phyloP scores from a whole-genome alignment of 129 eudicot genomes.

The Centaurea solstitialis region DNA sequence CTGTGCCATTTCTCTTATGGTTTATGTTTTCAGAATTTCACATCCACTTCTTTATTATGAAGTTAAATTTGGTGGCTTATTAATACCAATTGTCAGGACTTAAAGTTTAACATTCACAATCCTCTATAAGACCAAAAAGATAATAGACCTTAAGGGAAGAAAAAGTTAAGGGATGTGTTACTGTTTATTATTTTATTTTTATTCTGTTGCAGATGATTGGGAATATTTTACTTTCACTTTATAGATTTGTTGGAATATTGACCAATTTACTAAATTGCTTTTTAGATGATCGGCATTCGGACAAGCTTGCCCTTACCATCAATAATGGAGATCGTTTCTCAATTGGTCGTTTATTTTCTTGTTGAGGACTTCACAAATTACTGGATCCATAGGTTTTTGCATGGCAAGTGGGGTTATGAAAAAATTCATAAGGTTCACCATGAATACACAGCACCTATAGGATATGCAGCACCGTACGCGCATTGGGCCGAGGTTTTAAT shows the following conservation, averaged over 20 bases:
- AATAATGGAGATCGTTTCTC: slow-evolving; percentile 52
- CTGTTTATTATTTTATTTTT: slow-evolving; percentile 21
- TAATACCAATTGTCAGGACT: background rate
- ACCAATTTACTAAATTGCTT: slow-evolving; percentile 12
- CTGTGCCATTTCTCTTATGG: background rate
- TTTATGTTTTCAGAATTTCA: background rate
- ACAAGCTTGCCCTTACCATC: slow-evolving; percentile 90
- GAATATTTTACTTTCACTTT: slow-evolving; percentile 36
- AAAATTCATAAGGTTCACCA: slow-evolving; percentile 89
- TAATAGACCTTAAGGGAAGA: slow-evolving; percentile 10
- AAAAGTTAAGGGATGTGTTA: slow-evolving; percentile 17
- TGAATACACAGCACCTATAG: slow-evolving; percentile 89
- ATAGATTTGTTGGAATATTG: slow-evolving; percentile 25
- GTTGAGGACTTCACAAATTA: slow-evolving; percentile 86
- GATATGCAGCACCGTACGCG: slow-evolving; percentile 82
- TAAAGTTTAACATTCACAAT: background rate
- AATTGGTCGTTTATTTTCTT: slow-evolving; percentile 68
- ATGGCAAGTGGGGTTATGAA: slow-evolving; percentile 89
- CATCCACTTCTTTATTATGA: background rate
- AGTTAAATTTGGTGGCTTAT: background rate
- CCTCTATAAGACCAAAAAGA: slow-evolving; percentile 13
- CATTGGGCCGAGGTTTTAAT: slow-evolving; percentile 94
- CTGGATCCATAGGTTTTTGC: slow-evolving; percentile 87
- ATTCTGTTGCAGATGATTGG: slow-evolving; percentile 28
- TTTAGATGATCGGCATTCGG: slow-evolving; percentile 80